phyloP scores from a whole-genome alignment of 495 filamentous ascomycete genomes.

The Tuber brumale region DNA sequence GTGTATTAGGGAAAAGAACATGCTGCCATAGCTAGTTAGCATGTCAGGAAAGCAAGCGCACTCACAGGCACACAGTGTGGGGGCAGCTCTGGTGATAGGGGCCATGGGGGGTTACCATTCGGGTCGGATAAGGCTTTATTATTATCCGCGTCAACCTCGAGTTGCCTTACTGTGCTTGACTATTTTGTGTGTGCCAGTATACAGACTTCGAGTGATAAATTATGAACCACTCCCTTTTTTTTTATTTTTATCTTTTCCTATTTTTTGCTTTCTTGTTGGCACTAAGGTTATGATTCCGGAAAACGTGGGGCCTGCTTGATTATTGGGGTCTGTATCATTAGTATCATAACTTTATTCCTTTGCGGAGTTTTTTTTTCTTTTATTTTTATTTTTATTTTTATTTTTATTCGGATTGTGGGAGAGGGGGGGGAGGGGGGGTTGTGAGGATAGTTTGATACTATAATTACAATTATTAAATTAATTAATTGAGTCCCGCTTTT shows the following conservation, averaged over 20 bases:
- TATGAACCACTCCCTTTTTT: neutral
- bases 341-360: too few species aligned
- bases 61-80: neutral
- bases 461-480: too few species aligned
- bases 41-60: neutral
- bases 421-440: too few species aligned
- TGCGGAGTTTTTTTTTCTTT: neutral
- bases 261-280: neutral
- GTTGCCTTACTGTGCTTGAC: neutral
- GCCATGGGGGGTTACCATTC: neutral
- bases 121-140: neutral
- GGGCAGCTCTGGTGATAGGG: neutral
- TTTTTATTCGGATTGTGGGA: neutral
- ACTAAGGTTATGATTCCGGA: neutral
- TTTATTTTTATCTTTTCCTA: neutral
- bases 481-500: too few species aligned
- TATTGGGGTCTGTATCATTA: too few species aligned
- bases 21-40: neutral
- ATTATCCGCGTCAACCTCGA: neutral
- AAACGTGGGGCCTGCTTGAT: neutral
- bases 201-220: neutral
- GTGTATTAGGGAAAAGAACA: neutral
- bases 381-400: neutral
- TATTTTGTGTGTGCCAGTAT: neutral
- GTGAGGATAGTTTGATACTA: too few species aligned